A percentile compares a stretch with the other conserved stretches of the same genome.
These are phyloP conservation scores for Lepiota venenata DNA, from an alignment of 768 basidiomycete genomes.

Conservation along the genomic window DNA sequence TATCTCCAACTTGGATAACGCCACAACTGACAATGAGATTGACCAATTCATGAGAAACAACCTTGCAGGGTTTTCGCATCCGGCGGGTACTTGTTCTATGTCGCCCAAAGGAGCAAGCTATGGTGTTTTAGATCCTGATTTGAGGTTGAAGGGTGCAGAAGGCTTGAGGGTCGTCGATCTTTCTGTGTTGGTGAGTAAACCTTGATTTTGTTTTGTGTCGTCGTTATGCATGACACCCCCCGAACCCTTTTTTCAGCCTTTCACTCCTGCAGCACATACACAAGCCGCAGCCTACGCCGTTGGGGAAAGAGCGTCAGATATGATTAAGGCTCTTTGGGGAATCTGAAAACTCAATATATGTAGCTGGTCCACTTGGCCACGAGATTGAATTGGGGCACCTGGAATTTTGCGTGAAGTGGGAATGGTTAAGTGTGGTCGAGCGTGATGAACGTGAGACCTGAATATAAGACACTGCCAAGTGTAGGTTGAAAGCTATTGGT, in stretches of 20 bases:
- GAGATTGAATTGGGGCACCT: too few species aligned
- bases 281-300: constrained; percentile 27
- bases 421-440: too few species aligned
- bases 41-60: constrained; percentile 17
- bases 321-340: constrained; percentile 20
- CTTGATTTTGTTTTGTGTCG: neutral
- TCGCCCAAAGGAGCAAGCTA: constrained; percentile 17
- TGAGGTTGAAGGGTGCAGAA: constrained; percentile 26
- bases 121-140: constrained; percentile 31
- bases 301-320: constrained; percentile 28
- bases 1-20: constrained; percentile 15
- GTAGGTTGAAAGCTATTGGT: too few species aligned
- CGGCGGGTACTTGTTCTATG: constrained; percentile 27
- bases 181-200: constrained; percentile 24
- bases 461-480: too few species aligned
- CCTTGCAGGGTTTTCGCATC: constrained; percentile 21
- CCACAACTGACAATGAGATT: constrained; percentile 21
- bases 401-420: too few species aligned
- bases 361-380: too few species aligned
- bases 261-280: constrained; percentile 23
- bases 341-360: neutral
- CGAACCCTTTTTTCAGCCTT: constrained; percentile 13
- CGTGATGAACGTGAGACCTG: too few species aligned
- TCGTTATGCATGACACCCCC: neutral
- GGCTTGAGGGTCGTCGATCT: constrained; percentile 34